phyloP scores from a whole-genome alignment of 208 protist species.

The Baffinella frigidus region DNA sequence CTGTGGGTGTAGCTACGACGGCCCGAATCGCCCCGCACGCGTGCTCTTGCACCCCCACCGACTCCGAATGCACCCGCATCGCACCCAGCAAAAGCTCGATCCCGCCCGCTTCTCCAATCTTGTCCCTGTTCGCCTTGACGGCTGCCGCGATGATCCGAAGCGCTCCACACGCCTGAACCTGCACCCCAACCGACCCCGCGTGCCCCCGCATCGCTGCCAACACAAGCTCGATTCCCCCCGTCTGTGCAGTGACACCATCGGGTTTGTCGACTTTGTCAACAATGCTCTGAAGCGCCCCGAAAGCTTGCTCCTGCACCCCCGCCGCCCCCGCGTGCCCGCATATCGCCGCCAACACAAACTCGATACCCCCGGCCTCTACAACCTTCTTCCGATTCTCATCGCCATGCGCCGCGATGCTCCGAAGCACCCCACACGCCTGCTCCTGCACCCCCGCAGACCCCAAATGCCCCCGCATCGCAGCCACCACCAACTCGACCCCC shows the following conservation, averaged over 20 bases:
- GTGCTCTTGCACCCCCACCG: background rate
- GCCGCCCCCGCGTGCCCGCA: background rate
- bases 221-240: background rate
- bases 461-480: background rate
- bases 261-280: no score
- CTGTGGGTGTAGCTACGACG: no score
- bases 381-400: no score
- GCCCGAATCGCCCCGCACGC: background rate
- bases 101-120: background rate
- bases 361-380: background rate
- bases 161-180: slow-evolving; percentile 37
- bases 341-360: background rate
- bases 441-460: slow-evolving; percentile 42
- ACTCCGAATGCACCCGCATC: background rate
- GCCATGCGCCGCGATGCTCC: slow-evolving; percentile 1
- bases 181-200: background rate
- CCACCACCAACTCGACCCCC: background rate
- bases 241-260: background rate
- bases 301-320: background rate
- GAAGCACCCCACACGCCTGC: slow-evolving; percentile 27
- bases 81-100: background rate
- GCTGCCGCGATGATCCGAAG: slow-evolving; percentile 25
- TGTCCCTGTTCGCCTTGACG: background rate
- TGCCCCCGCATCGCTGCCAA: slow-evolving; percentile 9
- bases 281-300: background rate